Conservation (phyloP, 768 basidiomycete species). For the Pulveroboletus sp. region DNA sequence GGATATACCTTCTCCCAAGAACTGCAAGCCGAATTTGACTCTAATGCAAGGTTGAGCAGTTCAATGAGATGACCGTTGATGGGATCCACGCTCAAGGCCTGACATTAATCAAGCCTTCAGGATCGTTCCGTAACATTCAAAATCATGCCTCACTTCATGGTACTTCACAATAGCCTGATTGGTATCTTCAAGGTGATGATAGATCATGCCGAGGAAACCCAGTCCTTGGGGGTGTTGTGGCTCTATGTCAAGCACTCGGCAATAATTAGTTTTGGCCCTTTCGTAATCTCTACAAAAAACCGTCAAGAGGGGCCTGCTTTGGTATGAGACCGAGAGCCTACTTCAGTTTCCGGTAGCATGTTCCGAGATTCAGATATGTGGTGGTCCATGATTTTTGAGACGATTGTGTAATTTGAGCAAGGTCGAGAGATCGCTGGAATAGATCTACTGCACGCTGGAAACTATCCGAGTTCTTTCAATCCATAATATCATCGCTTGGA, state of each 20-base stretch:
- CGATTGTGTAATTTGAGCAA: conserved; percentile 82
- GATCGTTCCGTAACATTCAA: neutral
- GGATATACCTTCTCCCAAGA: conserved; percentile 34
- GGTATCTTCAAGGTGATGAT: conserved; percentile 69
- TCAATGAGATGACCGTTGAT: conserved; percentile 81
- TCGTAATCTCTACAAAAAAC: conserved; percentile 43
- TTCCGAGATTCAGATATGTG: conserved; percentile 92
- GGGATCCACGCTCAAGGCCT: conserved; percentile 81
- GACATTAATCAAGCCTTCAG: conserved; percentile 3
- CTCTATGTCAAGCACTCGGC: conserved; percentile 81
- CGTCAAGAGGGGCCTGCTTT: conserved; percentile 4
- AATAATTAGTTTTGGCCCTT: conserved; percentile 72
- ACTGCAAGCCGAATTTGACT: conserved; percentile 38
- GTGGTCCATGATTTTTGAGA: conserved; percentile 84
- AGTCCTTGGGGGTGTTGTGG: conserved; percentile 80
- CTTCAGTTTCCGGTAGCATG: conserved; percentile 80
- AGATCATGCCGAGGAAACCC: conserved; percentile 86
- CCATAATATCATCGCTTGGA: neutral
- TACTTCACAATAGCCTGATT: conserved; percentile 87
- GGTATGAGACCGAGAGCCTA: conserved; percentile 33
- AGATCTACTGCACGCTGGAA: conserved; percentile 67
- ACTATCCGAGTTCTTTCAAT: conserved; percentile 44
- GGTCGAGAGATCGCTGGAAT: conserved; percentile 74
- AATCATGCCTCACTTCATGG: conserved; percentile 67
- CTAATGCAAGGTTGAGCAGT: conserved; percentile 77